Conservation (phyloP, 768 basidiomycete species). For the Dentipellis sp. region DNA sequence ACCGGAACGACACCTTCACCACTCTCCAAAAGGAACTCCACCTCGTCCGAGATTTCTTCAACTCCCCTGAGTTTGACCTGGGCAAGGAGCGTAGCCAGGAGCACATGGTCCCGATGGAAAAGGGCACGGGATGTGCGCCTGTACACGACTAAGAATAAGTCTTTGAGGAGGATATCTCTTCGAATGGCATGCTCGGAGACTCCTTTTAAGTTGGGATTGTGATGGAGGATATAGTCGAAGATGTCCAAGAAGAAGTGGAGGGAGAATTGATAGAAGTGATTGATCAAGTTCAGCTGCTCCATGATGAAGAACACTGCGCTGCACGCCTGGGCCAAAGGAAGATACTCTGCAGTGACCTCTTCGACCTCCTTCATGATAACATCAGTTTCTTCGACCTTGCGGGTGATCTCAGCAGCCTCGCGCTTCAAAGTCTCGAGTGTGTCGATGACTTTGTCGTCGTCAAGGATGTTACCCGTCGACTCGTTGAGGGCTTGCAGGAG, state of each 20-base stretch:
- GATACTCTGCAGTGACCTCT: conserved; percentile 88
- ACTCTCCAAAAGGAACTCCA: conserved; percentile 89
- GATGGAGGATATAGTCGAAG: conserved; percentile 89
- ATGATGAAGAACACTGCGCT: conserved; percentile 95
- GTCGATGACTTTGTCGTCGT: conserved; percentile 97
- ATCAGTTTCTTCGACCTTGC: conserved; percentile 95
- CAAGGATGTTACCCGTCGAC: conserved; percentile 92
- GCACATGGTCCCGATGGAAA: conserved; percentile 82
- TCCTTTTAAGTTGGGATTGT: conserved; percentile 82
- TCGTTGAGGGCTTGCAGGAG: conserved; percentile 94
- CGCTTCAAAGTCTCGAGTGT: conserved; percentile 93
- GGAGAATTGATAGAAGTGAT: conserved; percentile 99
- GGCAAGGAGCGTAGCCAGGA: conserved; percentile 83
- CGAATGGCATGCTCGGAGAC: conserved; percentile 66
- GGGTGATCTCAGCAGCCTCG: conserved; percentile 93
- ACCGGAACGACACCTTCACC: conserved; percentile 52
- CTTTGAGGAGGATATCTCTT: conserved; percentile 72
- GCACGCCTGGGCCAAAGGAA: conserved; percentile 91
- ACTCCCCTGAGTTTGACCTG: conserved; percentile 79
- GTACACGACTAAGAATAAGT: conserved; percentile 85
- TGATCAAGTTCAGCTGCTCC: conserved; percentile 87
- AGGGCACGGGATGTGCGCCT: conserved; percentile 85
- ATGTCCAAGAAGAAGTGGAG: conserved; percentile 97
- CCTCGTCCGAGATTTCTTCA: conserved; percentile 74
- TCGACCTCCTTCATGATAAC: conserved; percentile 94